A percentile compares a stretch with the other conserved stretches of the same genome.
Conservation (phyloP, 345 rosid genomes). For the Angophora floribunda region DNA sequence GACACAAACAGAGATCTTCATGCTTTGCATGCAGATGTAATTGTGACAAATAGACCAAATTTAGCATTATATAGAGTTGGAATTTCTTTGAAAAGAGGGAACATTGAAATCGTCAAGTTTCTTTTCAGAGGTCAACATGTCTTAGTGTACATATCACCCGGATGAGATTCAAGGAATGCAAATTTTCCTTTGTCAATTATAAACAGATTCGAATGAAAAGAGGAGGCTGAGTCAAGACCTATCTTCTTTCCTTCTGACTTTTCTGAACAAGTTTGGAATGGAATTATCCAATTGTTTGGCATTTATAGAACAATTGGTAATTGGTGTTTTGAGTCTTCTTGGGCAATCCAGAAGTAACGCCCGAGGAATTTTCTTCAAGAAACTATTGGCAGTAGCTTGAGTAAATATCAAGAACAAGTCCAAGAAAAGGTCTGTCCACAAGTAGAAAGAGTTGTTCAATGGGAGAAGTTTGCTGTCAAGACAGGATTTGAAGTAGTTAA, state of each 20-base stretch:
- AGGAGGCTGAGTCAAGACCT: neutral
- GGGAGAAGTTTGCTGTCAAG: neutral
- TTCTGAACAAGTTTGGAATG: neutral
- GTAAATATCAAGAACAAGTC: neutral
- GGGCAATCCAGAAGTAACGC: neutral
- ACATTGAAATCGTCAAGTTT: neutral
- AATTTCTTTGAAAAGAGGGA: neutral
- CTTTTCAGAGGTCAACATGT: neutral
- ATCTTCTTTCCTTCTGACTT: neutral
- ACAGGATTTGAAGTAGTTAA: neutral
- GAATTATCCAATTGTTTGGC: neutral
- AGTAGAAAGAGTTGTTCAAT: neutral
- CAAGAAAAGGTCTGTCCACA: neutral
- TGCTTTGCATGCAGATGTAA: neutral
- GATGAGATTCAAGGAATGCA: neutral
- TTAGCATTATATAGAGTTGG: neutral
- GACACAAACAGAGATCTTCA: neutral
- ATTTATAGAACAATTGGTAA: neutral
- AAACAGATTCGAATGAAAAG: neutral
- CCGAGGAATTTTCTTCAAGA: neutral
- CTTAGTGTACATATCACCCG: neutral
- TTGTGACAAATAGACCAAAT: neutral
- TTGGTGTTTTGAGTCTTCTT: neutral
- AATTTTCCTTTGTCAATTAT: neutral
- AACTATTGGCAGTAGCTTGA: neutral